Evolutionary conservation across 768 basidiomycete species (phyloP).

Genomic region (Holtermannia corniformis): DNA sequence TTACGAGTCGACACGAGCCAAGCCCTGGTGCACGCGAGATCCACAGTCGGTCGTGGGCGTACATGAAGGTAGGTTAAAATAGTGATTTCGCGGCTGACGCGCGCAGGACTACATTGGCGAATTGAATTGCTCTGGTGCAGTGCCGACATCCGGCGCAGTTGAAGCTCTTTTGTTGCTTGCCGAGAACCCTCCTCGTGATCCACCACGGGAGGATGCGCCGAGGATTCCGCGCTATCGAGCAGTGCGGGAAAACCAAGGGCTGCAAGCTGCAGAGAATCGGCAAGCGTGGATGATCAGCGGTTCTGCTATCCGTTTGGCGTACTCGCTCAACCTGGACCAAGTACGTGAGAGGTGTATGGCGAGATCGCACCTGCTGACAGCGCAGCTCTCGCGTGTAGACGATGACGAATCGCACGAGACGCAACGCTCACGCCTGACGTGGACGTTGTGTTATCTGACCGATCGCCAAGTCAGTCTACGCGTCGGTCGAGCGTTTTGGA

Average conservation of each 20-base stretch:
- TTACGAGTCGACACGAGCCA: constrained; percentile 30
- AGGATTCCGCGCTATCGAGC: not conserved
- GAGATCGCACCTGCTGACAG: constrained; percentile 2
- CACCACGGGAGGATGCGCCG: constrained; percentile 2
- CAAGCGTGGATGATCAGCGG: constrained; percentile 41
- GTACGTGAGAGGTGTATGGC: constrained; percentile 3
- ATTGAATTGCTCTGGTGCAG: constrained; percentile 29
- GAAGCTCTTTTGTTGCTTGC: constrained; percentile 34
- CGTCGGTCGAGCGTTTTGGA: constrained; percentile 37
- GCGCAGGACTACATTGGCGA: constrained; percentile 33
- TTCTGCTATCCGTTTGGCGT: constrained; percentile 32
- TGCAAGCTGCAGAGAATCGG: constrained; percentile 34
- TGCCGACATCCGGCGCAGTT: constrained; percentile 31
- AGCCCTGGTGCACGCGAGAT: constrained; percentile 17
- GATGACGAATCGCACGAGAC: constrained; percentile 24
- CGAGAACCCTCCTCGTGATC: constrained; percentile 36
- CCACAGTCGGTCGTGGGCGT: constrained; percentile 29
- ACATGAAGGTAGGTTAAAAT: constrained; percentile 24
- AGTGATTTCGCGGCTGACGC: not conserved
- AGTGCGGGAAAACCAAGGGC: constrained; percentile 4
- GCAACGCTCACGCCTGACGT: constrained; percentile 33
- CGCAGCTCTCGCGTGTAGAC: constrained; percentile 16
- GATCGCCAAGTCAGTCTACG: constrained; percentile 37
- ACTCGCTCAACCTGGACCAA: constrained; percentile 36
- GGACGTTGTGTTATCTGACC: constrained; percentile 40